Evolutionary conservation across 495 filamentous ascomycete genomes (phyloP).

Genomic region (Peziza echinospora): DNA sequence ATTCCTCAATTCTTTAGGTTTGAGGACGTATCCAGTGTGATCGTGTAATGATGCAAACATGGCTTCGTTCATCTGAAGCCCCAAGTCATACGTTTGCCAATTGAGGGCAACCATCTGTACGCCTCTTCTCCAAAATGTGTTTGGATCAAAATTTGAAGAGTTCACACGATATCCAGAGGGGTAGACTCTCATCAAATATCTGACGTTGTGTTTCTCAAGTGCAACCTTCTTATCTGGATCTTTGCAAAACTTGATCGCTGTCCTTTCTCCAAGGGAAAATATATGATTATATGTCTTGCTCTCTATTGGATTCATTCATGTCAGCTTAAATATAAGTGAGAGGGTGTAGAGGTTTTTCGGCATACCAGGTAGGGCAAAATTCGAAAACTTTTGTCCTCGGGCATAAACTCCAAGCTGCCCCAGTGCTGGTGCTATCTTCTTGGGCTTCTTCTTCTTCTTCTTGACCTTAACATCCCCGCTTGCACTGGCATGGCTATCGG

Average conservation of each 20-base stretch:
- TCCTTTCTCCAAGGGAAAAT: slow-evolving; percentile 75
- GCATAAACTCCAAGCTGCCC: slow-evolving; percentile 80
- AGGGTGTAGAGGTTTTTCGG: too few relatives aligned
- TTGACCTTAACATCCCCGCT: slow-evolving; percentile 34
- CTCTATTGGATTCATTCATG: slow-evolving; percentile 27
- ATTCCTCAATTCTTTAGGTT: slow-evolving; percentile 51
- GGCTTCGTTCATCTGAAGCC: slow-evolving; percentile 86
- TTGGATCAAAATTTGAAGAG: slow-evolving; percentile 82
- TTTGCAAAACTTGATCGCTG: slow-evolving; percentile 56
- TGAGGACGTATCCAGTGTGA: slow-evolving; percentile 76
- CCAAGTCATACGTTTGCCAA: slow-evolving; percentile 92
- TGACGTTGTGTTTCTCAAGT: slow-evolving; percentile 75
- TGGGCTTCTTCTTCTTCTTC: slow-evolving; percentile 67
- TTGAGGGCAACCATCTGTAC: slow-evolving; percentile 94
- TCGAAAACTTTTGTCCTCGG: slow-evolving; percentile 55
- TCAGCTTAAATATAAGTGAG: slow-evolving; percentile 35
- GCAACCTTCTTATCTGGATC: slow-evolving; percentile 44
- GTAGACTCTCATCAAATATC: slow-evolving; percentile 82
- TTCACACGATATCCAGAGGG: slow-evolving; percentile 55
- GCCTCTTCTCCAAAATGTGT: slow-evolving; percentile 78
- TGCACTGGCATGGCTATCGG: slow-evolving; percentile 11
- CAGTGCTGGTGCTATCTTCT: slow-evolving; percentile 67
- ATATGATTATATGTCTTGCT: slow-evolving; percentile 77
- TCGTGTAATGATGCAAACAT: slow-evolving; percentile 94
- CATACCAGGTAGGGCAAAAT: slow-evolving; percentile 19